Base-by-base conservation (phyloP, 805 yeast genomes). In the Ogataea salicorniae region DNA sequence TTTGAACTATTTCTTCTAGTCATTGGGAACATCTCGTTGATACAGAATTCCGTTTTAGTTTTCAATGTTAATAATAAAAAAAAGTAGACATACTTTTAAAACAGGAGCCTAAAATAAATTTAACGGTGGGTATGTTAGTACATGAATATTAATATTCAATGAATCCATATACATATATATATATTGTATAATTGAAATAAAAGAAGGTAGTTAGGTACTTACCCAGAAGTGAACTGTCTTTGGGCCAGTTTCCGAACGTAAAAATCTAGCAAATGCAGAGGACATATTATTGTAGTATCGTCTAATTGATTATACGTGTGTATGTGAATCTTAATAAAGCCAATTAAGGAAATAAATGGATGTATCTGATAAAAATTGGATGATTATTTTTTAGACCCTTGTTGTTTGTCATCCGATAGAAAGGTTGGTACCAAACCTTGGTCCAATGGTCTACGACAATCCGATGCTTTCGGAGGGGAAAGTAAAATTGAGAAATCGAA, bases 161-260 rank as follows among this genome's bases (percentile, higher is more conserved):
- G n/a, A 34, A 15, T 34, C 36, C 17, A 15, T 34, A 34, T 34
- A 16, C 8, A 13, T n/a, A 17, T 16, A n/a, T n/a, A 31, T 23
- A 17, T 16, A 17, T 20, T 20, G 4, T 20, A 20, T 20, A 20
- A 4, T 20, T 20, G 20, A 26, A 40, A 16, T 17, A 13, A 14
- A 20, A 20, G 4, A 20, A 20, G 20, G 1, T 22, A 34, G 23
- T 31, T 34, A 20, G 15, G 26, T 41, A 71, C 79, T 37, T 68
- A 80, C 95, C 99, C 99, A 92, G 70, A 92, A 92, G 65, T 92
- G 99, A 47, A 94, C 91, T n/a, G 99, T 92, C 64, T 72, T 83
- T 37, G 99, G 99, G 33, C 99, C 99, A 17, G 99, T 88, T 64
- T 86, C 95, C 16, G 96, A 83, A 58, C 83, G 79, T 64, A 88